Conservation (phyloP, 495 filamentous ascomycete genomes). For the Ascobolus immersus region DNA sequence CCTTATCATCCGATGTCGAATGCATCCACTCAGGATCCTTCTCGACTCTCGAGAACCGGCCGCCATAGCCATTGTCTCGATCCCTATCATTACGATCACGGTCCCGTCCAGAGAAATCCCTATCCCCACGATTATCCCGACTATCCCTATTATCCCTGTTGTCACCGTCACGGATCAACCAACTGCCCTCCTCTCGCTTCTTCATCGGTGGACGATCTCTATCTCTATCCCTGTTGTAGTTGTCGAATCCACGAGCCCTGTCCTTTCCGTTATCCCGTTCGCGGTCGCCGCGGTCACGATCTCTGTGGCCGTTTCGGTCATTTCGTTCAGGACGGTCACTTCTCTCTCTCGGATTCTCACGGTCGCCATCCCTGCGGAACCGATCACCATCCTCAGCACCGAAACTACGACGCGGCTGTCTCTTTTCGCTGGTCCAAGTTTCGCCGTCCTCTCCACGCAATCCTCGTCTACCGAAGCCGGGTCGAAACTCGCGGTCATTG, state of each 20-base stretch:
- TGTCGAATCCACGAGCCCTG: conserved; percentile 19
- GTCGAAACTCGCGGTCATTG: conserved; percentile 19
- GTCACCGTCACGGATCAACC: not conserved
- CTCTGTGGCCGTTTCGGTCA: conserved; percentile 35
- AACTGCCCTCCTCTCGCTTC: not conserved
- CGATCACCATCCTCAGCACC: conserved; percentile 36
- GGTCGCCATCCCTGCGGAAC: conserved; percentile 24
- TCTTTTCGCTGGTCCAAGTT: conserved; percentile 23
- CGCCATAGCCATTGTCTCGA: conserved; percentile 11
- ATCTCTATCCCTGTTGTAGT: conserved; percentile 32
- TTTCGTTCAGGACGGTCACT: conserved; percentile 28
- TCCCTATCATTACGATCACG: conserved; percentile 10
- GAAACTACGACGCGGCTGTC: conserved; percentile 33
- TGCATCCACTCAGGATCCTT: conserved; percentile 75
- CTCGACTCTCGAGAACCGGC: conserved; percentile 25
- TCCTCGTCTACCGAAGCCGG: conserved; percentile 26
- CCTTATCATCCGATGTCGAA: conserved; percentile 39
- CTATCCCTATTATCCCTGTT: conserved; percentile 14
- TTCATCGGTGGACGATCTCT: conserved; percentile 25
- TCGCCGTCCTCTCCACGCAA: conserved; percentile 29
- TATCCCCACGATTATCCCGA: conserved; percentile 7
- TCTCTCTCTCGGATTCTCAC: conserved; percentile 30
- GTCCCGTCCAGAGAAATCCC: too few species aligned
- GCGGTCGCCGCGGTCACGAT: conserved; percentile 27
- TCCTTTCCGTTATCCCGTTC: conserved; percentile 20